Percentiles rank a stretch among this genome's conserved stretches.
Evolutionary conservation across 257 asterid genomes (phyloP).

Genomic region (Penstemon davidsonii): DNA sequence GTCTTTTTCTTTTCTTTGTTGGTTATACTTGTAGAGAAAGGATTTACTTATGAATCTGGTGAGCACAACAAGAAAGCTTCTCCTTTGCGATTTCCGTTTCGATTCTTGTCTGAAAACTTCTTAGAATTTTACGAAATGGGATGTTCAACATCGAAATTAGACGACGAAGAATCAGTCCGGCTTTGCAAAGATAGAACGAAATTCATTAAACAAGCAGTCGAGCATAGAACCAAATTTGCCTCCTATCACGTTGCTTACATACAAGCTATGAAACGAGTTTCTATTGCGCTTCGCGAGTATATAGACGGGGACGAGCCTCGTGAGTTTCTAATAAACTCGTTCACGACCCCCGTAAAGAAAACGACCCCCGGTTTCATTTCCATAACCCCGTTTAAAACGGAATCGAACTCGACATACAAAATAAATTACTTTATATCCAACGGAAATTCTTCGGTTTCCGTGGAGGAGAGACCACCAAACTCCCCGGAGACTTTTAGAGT

Average conservation of each 20-base stretch:
- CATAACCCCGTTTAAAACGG: constrained; percentile 50
- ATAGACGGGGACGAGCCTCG: constrained; percentile 82
- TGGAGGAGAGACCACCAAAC: constrained; percentile 76
- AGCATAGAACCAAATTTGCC: constrained; percentile 68
- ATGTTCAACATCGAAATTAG: constrained; percentile 90
- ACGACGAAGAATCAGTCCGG: constrained; percentile 85
- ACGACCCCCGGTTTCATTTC: constrained; percentile 64
- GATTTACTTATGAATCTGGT: constrained; percentile 53
- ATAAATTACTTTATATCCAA: constrained; percentile 67
- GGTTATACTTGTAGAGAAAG: constrained; percentile 16
- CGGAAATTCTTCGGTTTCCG: constrained; percentile 69
- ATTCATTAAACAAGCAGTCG: constrained; percentile 89
- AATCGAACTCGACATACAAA: constrained; percentile 44
- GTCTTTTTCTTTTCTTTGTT: constrained; percentile 24
- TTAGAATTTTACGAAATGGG: constrained; percentile 59
- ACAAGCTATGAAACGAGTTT: constrained; percentile 78
- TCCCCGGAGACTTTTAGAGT: constrained; percentile 79
- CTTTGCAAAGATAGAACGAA: constrained; percentile 89
- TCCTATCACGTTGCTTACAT: constrained; percentile 85
- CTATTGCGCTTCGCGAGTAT: constrained; percentile 84
- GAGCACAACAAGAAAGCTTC: constrained; percentile 38
- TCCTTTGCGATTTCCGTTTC: constrained; percentile 38
- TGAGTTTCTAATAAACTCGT: constrained; percentile 62
- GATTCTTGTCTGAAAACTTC: constrained; percentile 55
- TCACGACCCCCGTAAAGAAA: constrained; percentile 53